Conservation (phyloP, 2,329 filamentous ascomycete species). For the Periconia digitata region DNA sequence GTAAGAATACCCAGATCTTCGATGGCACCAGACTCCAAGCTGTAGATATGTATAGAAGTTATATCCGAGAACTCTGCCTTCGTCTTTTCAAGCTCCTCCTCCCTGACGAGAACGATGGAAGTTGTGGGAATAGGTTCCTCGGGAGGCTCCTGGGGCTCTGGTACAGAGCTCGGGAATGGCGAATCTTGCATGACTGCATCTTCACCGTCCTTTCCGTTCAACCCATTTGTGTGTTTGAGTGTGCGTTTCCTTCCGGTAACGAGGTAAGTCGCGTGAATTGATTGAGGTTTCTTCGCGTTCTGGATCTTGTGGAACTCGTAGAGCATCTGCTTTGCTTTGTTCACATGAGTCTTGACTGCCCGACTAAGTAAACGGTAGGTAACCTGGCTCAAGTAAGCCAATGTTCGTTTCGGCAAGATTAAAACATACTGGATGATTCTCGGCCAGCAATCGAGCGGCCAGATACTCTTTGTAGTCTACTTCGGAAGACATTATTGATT, state of each 20-base stretch:
- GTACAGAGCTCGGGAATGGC: constrained; percentile 67
- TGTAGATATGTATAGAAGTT: constrained; percentile 83
- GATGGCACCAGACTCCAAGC: constrained; percentile 69
- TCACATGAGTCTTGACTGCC: constrained; percentile 79
- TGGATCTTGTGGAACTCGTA: constrained; percentile 82
- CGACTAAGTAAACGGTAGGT: constrained; percentile 86
- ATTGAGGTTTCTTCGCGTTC: constrained; percentile 71
- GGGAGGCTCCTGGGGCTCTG: constrained; percentile 44
- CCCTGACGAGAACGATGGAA: constrained; percentile 67
- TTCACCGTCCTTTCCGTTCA: constrained; percentile 55
- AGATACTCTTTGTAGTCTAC: constrained; percentile 70
- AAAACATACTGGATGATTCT: constrained; percentile 67
- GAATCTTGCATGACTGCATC: constrained; percentile 69
- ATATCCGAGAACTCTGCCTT: constrained; percentile 72
- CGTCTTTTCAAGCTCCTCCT: constrained; percentile 70
- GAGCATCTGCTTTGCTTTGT: constrained; percentile 89
- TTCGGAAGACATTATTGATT: constrained; percentile 49
- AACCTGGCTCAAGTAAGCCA: constrained; percentile 57
- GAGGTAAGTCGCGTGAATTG: constrained; percentile 90
- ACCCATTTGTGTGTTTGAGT: constrained; percentile 39
- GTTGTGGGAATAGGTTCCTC: constrained; percentile 57
- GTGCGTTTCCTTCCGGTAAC: constrained; percentile 68
- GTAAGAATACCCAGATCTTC: constrained; percentile 69
- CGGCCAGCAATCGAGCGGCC: constrained; percentile 73
- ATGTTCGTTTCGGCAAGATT: not conserved